Evolutionary conservation across 2,329 filamentous ascomycete genomes (phyloP).

Genomic region (Pyrenophora graminea): DNA sequence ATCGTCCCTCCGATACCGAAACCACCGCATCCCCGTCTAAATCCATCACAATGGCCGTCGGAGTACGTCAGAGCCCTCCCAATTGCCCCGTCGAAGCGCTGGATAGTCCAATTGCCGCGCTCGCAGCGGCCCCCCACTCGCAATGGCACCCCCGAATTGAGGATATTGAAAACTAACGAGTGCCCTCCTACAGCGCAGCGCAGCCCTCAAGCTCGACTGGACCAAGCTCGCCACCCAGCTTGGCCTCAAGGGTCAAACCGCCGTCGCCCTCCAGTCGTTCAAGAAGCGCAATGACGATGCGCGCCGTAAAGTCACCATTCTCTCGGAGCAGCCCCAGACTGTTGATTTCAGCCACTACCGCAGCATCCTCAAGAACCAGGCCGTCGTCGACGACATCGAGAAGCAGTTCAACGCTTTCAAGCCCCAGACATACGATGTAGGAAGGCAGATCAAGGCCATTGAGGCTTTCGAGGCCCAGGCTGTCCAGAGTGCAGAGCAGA

Average conservation of each 20-base stretch:
- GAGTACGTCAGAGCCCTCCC: constrained; percentile 44
- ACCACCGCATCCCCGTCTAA: constrained; percentile 41
- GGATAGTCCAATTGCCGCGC: constrained; percentile 37
- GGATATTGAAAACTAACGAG: constrained; percentile 39
- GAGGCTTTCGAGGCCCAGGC: constrained; percentile 97
- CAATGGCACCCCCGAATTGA: constrained; percentile 33
- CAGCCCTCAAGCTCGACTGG: constrained; percentile 99
- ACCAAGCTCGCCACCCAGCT: constrained; percentile 91
- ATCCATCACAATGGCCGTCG: constrained; percentile 52
- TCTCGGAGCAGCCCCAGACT: constrained; percentile 80
- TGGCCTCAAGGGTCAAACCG: constrained; percentile 94
- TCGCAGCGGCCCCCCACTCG: constrained; percentile 25
- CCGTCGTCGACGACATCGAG: constrained; percentile 95
- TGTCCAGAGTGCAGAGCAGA: constrained; percentile 93
- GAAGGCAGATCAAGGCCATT: constrained; percentile 94
- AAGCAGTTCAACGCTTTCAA: constrained; percentile 91
- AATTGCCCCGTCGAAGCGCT: constrained; percentile 25
- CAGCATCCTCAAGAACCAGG: constrained; percentile 89
- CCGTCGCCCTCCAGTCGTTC: constrained; percentile 88
- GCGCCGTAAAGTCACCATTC: constrained; percentile 85
- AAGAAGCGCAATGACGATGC: constrained; percentile 99
- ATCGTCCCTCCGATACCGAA: constrained; percentile 54
- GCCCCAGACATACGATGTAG: constrained; percentile 89
- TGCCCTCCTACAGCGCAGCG: constrained; percentile 74
- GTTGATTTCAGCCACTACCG: constrained; percentile 97